Evolutionary conservation across 257 asterid genomes (phyloP).

Genomic region (Solanum arcanum): DNA sequence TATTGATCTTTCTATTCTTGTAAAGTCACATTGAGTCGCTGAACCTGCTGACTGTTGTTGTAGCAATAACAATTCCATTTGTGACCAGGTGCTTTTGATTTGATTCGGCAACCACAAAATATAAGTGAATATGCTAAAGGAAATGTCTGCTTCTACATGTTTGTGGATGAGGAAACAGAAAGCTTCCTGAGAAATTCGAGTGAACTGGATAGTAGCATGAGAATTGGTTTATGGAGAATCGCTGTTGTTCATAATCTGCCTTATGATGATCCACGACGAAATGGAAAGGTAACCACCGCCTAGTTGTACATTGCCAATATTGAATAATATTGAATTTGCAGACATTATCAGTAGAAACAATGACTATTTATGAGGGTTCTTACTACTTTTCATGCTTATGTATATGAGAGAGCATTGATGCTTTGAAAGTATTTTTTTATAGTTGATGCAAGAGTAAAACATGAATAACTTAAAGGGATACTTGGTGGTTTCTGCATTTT

Average conservation of each 20-base stretch:
- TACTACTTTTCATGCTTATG: neutral
- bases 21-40: neutral
- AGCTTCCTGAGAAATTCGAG: constrained; percentile 41
- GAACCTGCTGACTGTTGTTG: constrained; percentile 6
- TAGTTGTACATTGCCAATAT: neutral
- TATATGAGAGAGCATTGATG: neutral
- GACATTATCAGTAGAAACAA: neutral
- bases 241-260: constrained; percentile 73
- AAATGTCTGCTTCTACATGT: constrained; percentile 77
- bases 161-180: constrained; percentile 74
- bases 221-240: constrained; percentile 77
- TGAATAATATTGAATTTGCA: neutral
- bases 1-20: constrained; percentile 14
- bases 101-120: constrained; percentile 75
- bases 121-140: constrained; percentile 53
- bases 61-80: constrained; percentile 8
- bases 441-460: neutral
- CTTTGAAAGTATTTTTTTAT: neutral
- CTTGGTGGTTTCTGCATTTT: neutral
- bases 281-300: constrained; percentile 60
- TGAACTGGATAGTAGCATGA: constrained; percentile 52
- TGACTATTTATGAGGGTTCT: neutral
- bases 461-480: neutral
- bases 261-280: constrained; percentile 82
- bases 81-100: constrained; percentile 74